phyloP scores from a whole-genome alignment of 805 yeast genomes.

The Metschnikowia picachoensis region DNA sequence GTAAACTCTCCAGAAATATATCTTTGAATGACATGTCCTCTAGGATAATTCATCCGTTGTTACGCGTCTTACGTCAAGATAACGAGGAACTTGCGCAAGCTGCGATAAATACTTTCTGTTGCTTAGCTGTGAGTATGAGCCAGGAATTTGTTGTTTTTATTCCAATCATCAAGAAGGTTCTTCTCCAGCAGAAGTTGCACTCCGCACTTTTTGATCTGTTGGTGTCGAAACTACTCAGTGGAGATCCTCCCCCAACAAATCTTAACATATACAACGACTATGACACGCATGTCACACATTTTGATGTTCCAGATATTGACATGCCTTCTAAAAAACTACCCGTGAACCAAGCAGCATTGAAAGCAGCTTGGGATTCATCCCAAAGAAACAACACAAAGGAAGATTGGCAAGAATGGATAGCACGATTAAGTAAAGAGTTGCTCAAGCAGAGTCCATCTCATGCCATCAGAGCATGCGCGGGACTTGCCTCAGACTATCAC shows the following conservation, averaged over 20 bases:
- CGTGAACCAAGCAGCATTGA: conserved; percentile 57
- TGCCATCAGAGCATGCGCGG: conserved; percentile 89
- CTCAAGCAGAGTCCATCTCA: conserved; percentile 92
- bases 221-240: conserved; percentile 70
- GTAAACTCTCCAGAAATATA: conserved; percentile 70
- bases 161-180: conserved; percentile 69
- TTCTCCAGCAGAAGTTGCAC: conserved; percentile 60
- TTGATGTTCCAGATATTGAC: conserved; percentile 59
- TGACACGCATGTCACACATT: conserved; percentile 33
- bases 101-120: conserved; percentile 75
- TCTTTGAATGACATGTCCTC: conserved; percentile 84
- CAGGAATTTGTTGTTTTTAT: conserved; percentile 80
- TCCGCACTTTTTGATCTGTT: conserved; percentile 76
- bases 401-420: conserved; percentile 98
- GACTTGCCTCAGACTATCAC: conserved; percentile 78
- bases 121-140: conserved; percentile 76
- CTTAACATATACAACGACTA: conserved; percentile 64
- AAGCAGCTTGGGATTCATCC: conserved; percentile 87
- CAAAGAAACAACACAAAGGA: conserved; percentile 79
- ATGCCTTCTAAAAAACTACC: conserved; percentile 73
- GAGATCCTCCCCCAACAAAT: conserved; percentile 82
- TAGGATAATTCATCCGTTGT: conserved; percentile 79
- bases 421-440: conserved; percentile 78
- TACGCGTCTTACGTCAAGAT: conserved; percentile 56
- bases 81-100: conserved; percentile 60